Evolutionary conservation across 2,329 filamentous ascomycete species (phyloP), one percentile per base, ranked within the genome.

Genomic region (Apiospora sp.): DNA sequence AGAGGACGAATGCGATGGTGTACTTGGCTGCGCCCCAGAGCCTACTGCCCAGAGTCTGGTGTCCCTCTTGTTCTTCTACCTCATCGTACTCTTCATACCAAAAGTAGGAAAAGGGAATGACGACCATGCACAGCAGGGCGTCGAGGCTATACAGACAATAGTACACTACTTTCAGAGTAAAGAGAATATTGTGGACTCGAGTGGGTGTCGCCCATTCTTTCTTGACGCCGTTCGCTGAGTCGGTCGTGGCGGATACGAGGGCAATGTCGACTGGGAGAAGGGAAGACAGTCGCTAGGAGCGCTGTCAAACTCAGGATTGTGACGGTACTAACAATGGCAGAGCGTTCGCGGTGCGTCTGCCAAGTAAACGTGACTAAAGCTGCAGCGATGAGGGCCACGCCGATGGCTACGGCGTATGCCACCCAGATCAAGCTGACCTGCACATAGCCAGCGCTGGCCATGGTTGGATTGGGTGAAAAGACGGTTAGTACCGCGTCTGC

Each of bases 1-100:
- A 88, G 48, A 92, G 83, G 67, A 98, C 84, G 81, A 98, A 98
- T 73, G 91, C 92, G 69, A 95, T 84, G 0, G 96, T 98, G 84
- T 98, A 98, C 84, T 97, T 98, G 80, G 94, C 86, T 4, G 96
- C 94, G n/a, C 92, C 92, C 89, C 92, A 92, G 73, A 98, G 88
- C 71, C 94, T 90, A 79, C 91, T 89, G 8, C 87, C 88, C 73
- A 92, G 82, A 2, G 93, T 92, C 80, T 95, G 92, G 43, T 90
- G 91, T 44, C 94, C 93, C 74, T 94, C 90, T 78, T 97, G 94
- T 46, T 92, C 89, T 74, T 95, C 95, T 27, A 96, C 92, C 83
- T 98, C 95, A 79, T 98, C 96, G 76, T 97, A 97, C 82, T 98
- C 96, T 82, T 99, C 96, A 79, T 97, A 96, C 91, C 93, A 98